Evolutionary conservation across 345 rosid genomes (phyloP), one percentile per base, ranked within the genome.

Genomic region (Carallia pectinifolia): DNA sequence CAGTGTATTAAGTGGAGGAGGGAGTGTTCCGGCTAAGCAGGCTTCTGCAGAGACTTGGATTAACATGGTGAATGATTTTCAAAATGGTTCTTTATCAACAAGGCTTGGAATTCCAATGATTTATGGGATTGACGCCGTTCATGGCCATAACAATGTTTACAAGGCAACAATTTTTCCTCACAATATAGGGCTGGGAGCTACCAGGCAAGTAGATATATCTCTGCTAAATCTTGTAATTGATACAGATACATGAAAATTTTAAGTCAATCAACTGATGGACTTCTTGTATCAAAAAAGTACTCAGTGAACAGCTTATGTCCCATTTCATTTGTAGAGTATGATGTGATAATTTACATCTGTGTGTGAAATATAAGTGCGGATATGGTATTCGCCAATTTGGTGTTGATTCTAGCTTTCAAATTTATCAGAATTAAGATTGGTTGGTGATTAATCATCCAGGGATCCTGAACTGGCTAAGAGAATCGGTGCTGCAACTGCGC

Each of bases 1-100:
- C 75, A 93, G 98, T 79, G 89, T 93, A 47, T 72, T 93, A 81
- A 93, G 98, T 56, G 98, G 96, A 56, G 98, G 98, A 74, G 98
- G 98, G 63, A 89, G 95, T 67, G 93, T 80, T 12, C 98, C 98
- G 31, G 63, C 79, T 1, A 18, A 72, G 33, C 79, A 84, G 72
- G 97, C 98, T 7, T 72, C 87, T 36, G 84, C 93, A 47, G 78
- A 90, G 71, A 38, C 70, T 48, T 93, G 97, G 98, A 80, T 90
- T 19, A 72, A 89, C 56, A 81, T 85, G 91, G 93, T 93, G 61
- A 90, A 93, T 73, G 80, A 54, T 56, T 63, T 89, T 27, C 98
- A 93, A 68, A 87, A 78, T 44, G 95, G 79, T 7, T 31, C 97
- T 59, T 79, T 93, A 47, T 87, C 97, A 0, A 87, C 89, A 23